Percentiles rank a stretch among this genome's conserved stretches.
Conservation (phyloP, 2,329 filamentous ascomycete species). For the Diaporthe amygdali region DNA sequence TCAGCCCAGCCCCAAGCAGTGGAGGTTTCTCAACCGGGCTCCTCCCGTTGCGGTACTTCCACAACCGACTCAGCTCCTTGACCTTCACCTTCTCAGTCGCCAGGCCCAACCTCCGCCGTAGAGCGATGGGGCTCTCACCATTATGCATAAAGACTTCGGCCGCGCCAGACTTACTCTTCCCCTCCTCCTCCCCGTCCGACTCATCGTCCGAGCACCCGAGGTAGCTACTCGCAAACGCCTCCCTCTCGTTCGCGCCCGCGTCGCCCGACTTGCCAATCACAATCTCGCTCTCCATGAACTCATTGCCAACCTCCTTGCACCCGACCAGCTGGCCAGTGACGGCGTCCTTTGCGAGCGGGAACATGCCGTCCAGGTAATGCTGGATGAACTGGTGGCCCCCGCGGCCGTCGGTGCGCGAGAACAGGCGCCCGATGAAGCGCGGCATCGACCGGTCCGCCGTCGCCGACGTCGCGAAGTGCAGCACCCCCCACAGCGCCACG, state of each 20-base stretch:
- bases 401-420: slow-evolving; percentile 51
- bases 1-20: slow-evolving; percentile 34
- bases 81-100: slow-evolving; percentile 50
- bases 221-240: slow-evolving; percentile 55
- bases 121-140: slow-evolving; percentile 31
- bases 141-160: slow-evolving; percentile 34
- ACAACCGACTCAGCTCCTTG: slow-evolving; percentile 65
- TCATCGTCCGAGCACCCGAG: slow-evolving; percentile 46
- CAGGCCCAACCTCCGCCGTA: slow-evolving; percentile 31
- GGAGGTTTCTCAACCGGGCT: slow-evolving; percentile 52
- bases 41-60: slow-evolving; percentile 66
- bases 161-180: background rate
- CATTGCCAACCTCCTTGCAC: slow-evolving; percentile 41
- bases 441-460: slow-evolving; percentile 53
- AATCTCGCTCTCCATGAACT: slow-evolving; percentile 66
- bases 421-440: slow-evolving; percentile 67
- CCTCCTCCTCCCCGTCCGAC: slow-evolving; percentile 40
- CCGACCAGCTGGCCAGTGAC: slow-evolving; percentile 47
- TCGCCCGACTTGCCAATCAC: slow-evolving; percentile 49
- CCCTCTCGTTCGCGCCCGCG: slow-evolving; percentile 48
- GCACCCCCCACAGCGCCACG: slow-evolving; percentile 75
- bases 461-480: slow-evolving; percentile 64
- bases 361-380: slow-evolving; percentile 68
- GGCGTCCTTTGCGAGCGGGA: slow-evolving; percentile 53
- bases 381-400: slow-evolving; percentile 66